Conservation (phyloP, 1,139 yeast genomes). For the Debaryomyces fabryi region DNA sequence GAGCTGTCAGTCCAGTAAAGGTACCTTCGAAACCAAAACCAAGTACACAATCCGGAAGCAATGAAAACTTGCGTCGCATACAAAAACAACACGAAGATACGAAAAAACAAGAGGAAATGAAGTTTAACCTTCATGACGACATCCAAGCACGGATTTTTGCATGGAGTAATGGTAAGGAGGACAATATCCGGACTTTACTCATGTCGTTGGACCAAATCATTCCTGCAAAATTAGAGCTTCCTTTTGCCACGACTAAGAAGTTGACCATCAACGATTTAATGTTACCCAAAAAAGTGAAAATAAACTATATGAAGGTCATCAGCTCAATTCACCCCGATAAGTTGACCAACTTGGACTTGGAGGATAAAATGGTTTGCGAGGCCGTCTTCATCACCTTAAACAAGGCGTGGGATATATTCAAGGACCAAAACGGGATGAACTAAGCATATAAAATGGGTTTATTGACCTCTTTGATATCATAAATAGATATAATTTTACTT, state of each 20-base stretch:
- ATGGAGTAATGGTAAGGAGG: constrained; percentile 80
- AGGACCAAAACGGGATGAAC: constrained; percentile 34
- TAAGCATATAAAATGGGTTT: not conserved
- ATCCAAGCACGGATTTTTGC: constrained; percentile 55
- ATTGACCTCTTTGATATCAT: not conserved
- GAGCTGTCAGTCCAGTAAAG: constrained; percentile 7
- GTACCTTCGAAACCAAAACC: constrained; percentile 19
- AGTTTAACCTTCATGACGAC: constrained; percentile 59
- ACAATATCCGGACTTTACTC: constrained; percentile 73
- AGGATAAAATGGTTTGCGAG: constrained; percentile 82
- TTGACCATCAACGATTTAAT: constrained; percentile 71
- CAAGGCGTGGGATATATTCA: constrained; percentile 90
- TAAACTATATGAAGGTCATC: constrained; percentile 89
- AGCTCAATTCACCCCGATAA: constrained; percentile 96
- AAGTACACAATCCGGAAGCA: constrained; percentile 14
- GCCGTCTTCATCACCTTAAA: constrained; percentile 82
- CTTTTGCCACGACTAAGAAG: constrained; percentile 39
- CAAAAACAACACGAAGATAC: constrained; percentile 50
- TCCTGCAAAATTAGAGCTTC: constrained; percentile 63
- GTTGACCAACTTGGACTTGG: constrained; percentile 58
- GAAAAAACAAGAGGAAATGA: constrained; percentile 56
- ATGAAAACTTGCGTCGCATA: constrained; percentile 39
- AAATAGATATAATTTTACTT: too few relatives aligned
- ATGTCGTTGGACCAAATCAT: constrained; percentile 66
- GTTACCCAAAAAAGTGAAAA: constrained; percentile 87